Evolutionary conservation across 768 basidiomycete species (phyloP).

Genomic region (Rhodotorula toruloides): DNA sequence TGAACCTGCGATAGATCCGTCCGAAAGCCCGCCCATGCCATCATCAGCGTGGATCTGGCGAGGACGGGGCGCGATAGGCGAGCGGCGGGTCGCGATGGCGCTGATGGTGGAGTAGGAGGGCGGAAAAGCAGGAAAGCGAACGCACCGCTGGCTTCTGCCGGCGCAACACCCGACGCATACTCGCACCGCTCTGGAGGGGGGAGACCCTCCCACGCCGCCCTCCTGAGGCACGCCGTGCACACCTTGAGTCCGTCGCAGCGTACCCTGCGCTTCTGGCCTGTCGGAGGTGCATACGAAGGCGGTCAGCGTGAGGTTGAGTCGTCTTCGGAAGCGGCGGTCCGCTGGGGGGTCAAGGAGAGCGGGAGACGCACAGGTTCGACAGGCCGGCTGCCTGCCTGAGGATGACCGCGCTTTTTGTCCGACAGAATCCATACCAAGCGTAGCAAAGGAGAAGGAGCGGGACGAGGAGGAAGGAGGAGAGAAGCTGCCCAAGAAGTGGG

Average conservation of each 20-base stretch:
- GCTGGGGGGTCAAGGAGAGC: background rate
- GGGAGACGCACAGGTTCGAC: background rate
- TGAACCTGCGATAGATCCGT: too few species aligned
- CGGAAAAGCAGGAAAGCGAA: too few species aligned
- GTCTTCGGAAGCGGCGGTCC: background rate
- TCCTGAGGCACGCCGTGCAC: slow-evolving; percentile 21
- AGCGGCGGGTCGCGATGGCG: too few species aligned
- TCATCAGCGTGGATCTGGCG: too few species aligned
- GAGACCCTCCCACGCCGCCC: slow-evolving; percentile 24
- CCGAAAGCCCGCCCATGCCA: too few species aligned
- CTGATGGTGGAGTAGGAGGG: background rate
- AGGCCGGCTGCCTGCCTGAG: slow-evolving; percentile 1
- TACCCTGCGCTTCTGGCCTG: slow-evolving; percentile 19
- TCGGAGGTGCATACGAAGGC: background rate
- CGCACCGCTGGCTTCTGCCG: background rate
- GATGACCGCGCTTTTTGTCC: background rate
- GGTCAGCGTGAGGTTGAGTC: background rate
- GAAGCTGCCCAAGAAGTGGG: too few species aligned
- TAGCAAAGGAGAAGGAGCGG: too few species aligned
- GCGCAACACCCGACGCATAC: slow-evolving; percentile 11
- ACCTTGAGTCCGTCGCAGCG: slow-evolving; percentile 14
- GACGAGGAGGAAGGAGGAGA: too few species aligned
- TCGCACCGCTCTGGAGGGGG: slow-evolving; percentile 16
- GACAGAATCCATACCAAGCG: too few species aligned
- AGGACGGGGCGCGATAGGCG: too few species aligned